A percentile compares a stretch with the other conserved stretches of the same genome.
Conservation (phyloP, 2,329 filamentous ascomycete species). For the Mycosphaerella sp. region DNA sequence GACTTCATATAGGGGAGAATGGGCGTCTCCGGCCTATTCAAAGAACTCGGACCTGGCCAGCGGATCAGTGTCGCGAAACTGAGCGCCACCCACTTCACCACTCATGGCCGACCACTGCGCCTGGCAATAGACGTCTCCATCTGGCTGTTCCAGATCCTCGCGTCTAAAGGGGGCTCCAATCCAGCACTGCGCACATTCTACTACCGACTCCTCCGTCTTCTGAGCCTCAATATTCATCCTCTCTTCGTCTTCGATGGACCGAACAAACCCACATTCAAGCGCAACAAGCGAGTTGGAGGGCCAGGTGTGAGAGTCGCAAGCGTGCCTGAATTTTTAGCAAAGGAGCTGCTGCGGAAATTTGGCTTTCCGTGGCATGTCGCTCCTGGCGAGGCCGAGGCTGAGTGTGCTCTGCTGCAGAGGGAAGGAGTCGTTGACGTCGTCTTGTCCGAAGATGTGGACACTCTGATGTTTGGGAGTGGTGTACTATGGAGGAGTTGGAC, state of each 20-base stretch:
- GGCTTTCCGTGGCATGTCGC: slow-evolving; percentile 79
- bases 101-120: slow-evolving; percentile 65
- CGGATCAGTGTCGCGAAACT: slow-evolving; percentile 77
- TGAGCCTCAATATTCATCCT: slow-evolving; percentile 72
- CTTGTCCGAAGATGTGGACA: slow-evolving; percentile 92
- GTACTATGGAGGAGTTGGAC: slow-evolving; percentile 59
- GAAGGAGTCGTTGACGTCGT: slow-evolving; percentile 86
- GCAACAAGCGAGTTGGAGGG: slow-evolving; percentile 63
- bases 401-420: slow-evolving; percentile 80
- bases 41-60: slow-evolving; percentile 75
- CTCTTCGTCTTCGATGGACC: slow-evolving; percentile 88
- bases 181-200: slow-evolving; percentile 88
- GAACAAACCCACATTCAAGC: slow-evolving; percentile 78
- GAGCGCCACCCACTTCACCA: slow-evolving; percentile 68
- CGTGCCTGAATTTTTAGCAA: slow-evolving; percentile 68
- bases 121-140: slow-evolving; percentile 93
- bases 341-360: slow-evolving; percentile 76
- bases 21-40: slow-evolving; percentile 63
- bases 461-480: slow-evolving; percentile 23
- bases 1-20: background rate
- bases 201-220: slow-evolving; percentile 75
- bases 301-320: slow-evolving; percentile 58
- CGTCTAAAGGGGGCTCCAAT: slow-evolving; percentile 77
- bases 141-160: slow-evolving; percentile 92
- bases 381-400: slow-evolving; percentile 91